Evolutionary conservation across 2,329 filamentous ascomycete species (phyloP), one percentile per base, ranked within the genome.

Genomic region (Cladophialophora yegresii): DNA sequence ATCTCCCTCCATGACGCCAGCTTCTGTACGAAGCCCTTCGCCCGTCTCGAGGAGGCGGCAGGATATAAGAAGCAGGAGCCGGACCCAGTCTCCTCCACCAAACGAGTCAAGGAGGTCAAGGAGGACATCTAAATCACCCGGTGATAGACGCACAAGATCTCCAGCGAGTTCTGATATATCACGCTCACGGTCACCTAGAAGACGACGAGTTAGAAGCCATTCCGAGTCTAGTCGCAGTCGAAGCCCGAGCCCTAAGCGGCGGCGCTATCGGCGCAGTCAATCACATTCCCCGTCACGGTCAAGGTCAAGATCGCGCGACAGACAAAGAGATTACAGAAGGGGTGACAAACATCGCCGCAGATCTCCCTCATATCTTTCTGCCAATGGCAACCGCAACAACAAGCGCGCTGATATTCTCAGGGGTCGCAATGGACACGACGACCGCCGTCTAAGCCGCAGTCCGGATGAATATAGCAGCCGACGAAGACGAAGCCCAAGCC

Each of bases 181-280:
- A 72, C 81, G 81, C 81, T 85, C 83, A 83, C 83, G 76, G 78
- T 80, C 80, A 75, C 77, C 80, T 78, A 84, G 80, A 80, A 74
- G 78, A 78, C 73, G 75, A 66, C 77, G 76, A 71, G 73, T 73
- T 70, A 75, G 75, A 73, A 76, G 72, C 67, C 73, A 76, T 72
- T 79, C 77, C 58, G 70, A 28, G 55, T 64, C 75, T 58, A 77
- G 76, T 65, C 74, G 75, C 57, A 76, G 73, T 72, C 77, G 74
- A 67, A 68, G 72, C 56, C 77, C 75, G 30, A 74, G 76, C 23
- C 77, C 76, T 60, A 70, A 74, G 59, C 71, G 71, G 58, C 66
- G 53, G 7, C 61, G 65, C 40, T 36, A 54, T 59, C 75, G 71
- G 57, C 71, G 70, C 65, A 75, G 75, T 65, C 74, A 74, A 61